Conservation (phyloP, 768 basidiomycete species). For the Melanogaster broomeanus region DNA sequence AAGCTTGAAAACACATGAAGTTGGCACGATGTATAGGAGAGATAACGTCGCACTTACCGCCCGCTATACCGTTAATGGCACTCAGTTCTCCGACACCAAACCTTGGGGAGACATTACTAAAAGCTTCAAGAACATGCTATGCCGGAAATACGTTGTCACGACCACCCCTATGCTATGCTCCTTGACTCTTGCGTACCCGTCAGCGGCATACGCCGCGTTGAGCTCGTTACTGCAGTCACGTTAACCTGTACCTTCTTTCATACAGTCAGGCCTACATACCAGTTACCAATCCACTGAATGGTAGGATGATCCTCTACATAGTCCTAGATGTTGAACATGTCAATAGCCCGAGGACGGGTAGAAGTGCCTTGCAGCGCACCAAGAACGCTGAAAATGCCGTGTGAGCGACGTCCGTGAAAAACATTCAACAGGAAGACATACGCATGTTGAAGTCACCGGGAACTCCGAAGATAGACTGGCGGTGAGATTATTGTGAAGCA, state of each 20-base stretch:
- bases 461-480: conserved; percentile 77
- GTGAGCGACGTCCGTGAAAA: not conserved
- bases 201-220: conserved; percentile 88
- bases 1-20: conserved; percentile 43
- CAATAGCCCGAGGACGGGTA: not conserved
- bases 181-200: conserved; percentile 91
- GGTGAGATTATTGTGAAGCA: not conserved
- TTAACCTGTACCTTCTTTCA: not conserved
- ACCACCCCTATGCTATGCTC: conserved; percentile 70
- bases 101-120: conserved; percentile 32
- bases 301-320: conserved; percentile 75
- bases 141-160: conserved; percentile 66
- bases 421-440: conserved; percentile 12
- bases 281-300: conserved; percentile 88
- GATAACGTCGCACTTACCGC: conserved; percentile 43
- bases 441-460: conserved; percentile 88
- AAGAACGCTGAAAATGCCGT: conserved; percentile 21
- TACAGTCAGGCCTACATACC: conserved; percentile 39
- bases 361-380: conserved; percentile 14
- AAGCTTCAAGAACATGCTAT: not conserved
- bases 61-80: conserved; percentile 83
- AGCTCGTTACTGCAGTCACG: conserved; percentile 64
- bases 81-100: conserved; percentile 95
- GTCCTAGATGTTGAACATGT: conserved; percentile 48
- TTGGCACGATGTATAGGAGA: not conserved